A percentile compares a stretch with the other conserved stretches of the same genome.
phyloP scores from a whole-genome alignment of 306 rosid species.

The Malus sieversii region DNA sequence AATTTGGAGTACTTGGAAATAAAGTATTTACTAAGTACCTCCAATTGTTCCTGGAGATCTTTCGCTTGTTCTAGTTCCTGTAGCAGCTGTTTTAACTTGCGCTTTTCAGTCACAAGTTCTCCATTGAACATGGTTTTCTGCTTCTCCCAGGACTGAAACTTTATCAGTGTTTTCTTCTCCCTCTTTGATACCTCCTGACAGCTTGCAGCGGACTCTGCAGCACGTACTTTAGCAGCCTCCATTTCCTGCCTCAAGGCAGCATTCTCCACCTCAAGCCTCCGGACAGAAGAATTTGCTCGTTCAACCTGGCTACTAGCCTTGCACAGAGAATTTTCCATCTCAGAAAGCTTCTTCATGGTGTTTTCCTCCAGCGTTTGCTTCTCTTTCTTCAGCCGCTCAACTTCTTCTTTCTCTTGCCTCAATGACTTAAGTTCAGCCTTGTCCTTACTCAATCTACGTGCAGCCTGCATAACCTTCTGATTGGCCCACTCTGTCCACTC shows the following conservation, averaged over 20 bases:
- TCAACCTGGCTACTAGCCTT: slow-evolving; percentile 86
- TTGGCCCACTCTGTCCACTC: slow-evolving; percentile 98
- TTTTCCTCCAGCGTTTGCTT: slow-evolving; percentile 70
- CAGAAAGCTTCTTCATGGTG: slow-evolving; percentile 80
- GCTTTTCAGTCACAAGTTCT: slow-evolving; percentile 54
- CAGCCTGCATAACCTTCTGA: slow-evolving; percentile 96
- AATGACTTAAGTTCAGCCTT: slow-evolving; percentile 70
- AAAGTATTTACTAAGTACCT: slow-evolving; percentile 51
- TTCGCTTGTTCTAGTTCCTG: slow-evolving; percentile 60
- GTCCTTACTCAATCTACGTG: slow-evolving; percentile 80
- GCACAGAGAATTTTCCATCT: slow-evolving; percentile 81
- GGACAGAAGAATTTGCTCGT: slow-evolving; percentile 66
- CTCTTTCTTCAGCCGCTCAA: slow-evolving; percentile 75
- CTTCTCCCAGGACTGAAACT: slow-evolving; percentile 75
- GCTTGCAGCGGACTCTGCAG: slow-evolving; percentile 69
- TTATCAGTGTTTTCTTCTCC: slow-evolving; percentile 60
- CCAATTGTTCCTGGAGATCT: slow-evolving; percentile 48
- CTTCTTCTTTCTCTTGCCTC: slow-evolving; percentile 85
- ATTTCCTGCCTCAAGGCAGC: slow-evolving; percentile 62
- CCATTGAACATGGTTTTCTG: slow-evolving; percentile 63
- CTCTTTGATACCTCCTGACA: slow-evolving; percentile 72
- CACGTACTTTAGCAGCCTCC: slow-evolving; percentile 69
- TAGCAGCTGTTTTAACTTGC: slow-evolving; percentile 40
- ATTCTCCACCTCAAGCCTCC: slow-evolving; percentile 77
- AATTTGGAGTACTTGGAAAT: neutral